Conservation (phyloP, 805 yeast genomes). For the Candida andamanensis region DNA sequence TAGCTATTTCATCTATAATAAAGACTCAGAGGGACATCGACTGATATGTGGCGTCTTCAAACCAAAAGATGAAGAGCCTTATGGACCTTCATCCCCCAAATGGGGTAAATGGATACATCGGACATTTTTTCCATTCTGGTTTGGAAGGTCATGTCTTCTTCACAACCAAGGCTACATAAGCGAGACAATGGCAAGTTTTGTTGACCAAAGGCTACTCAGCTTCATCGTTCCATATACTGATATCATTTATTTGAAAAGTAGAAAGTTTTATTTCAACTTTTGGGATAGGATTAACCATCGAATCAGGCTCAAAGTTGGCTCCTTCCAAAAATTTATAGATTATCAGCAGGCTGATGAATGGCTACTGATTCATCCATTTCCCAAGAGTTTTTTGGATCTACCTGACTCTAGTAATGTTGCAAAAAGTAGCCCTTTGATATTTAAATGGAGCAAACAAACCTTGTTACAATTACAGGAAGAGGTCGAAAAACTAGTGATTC, state of each 20-base stretch:
- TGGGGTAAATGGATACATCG: conserved; percentile 79
- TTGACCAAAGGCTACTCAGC: conserved; percentile 56
- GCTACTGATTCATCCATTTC: conserved; percentile 44
- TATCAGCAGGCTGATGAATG: conserved; percentile 60
- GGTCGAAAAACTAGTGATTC: conserved; percentile 61
- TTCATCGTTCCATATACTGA: conserved; percentile 65
- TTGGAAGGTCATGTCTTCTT: conserved; percentile 67
- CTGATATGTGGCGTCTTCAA: conserved; percentile 59
- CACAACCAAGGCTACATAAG: conserved; percentile 70
- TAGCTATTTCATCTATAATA: conserved; percentile 58
- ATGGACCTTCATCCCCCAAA: conserved; percentile 72
- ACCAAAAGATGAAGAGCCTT: conserved; percentile 78
- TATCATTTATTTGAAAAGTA: conserved; percentile 45
- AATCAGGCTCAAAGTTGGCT: conserved; percentile 50
- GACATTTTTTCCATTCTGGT: conserved; percentile 71
- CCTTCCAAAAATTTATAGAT: conserved; percentile 61
- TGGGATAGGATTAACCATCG: conserved; percentile 43
- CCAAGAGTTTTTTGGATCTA: conserved; percentile 17
- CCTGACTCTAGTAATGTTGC: conserved; percentile 30
- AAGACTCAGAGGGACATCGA: conserved; percentile 5
- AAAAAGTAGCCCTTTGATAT: conserved; percentile 16
- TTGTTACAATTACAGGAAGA: conserved; percentile 53
- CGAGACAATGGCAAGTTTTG: conserved; percentile 65
- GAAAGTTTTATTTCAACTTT: conserved; percentile 47
- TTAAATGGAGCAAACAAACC: conserved; percentile 50